Base-by-base conservation (phyloP, 2,329 filamentous ascomycete species). In the Talaromyces piceae region DNA sequence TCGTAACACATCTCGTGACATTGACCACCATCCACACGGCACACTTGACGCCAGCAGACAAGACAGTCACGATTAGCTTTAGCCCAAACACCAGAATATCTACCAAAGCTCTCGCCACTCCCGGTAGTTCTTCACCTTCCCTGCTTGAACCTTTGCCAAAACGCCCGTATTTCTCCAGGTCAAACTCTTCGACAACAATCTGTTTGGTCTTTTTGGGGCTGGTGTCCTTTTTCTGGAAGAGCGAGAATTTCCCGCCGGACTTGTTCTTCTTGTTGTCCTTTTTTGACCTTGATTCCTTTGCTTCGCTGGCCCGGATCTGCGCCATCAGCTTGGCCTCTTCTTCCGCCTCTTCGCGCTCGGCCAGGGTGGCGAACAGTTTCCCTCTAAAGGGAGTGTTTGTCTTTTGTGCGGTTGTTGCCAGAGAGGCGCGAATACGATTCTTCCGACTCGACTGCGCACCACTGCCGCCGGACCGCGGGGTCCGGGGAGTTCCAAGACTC, bases 151-250 rank as follows among this genome's bases (percentile, higher is more conserved):
- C 59, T n/a, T 54, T 54, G 18, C 64, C 66, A 51, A 70, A 72
- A 5, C 65, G 66, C 11, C 69, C 69, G 28, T 75, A 71, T 37
- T 68, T 71, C 44, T 73, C 72, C 7, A 74, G 61, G 56, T 75
- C 72, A 43, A 74, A 70, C 50, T 75, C 71, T 41, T 71, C 66
- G 33, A 72, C 57, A 3, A 68, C 56, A 41, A 71, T 59, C 51
- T 69, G 56, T 39, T 65, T 58, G 26, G 57, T 62, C 54, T 70
- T 66, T 23, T n/a, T n/a, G n/a, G 33, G 39, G 25, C 43, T 31
- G n/a, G 50, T 53, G 12, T 20, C 30, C 23, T 45, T 30, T 25
- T 27, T 52, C 33, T 45, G 28, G n/a, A 52, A 44, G 3, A 48
- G 28, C 20, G 46, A 26, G 41, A 53, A 45, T n/a, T n/a, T n/a